Percentiles rank a stretch among this genome's conserved stretches.
phyloP scores from a whole-genome alignment of 2,329 filamentous ascomycete species.

The Calycina marina region DNA sequence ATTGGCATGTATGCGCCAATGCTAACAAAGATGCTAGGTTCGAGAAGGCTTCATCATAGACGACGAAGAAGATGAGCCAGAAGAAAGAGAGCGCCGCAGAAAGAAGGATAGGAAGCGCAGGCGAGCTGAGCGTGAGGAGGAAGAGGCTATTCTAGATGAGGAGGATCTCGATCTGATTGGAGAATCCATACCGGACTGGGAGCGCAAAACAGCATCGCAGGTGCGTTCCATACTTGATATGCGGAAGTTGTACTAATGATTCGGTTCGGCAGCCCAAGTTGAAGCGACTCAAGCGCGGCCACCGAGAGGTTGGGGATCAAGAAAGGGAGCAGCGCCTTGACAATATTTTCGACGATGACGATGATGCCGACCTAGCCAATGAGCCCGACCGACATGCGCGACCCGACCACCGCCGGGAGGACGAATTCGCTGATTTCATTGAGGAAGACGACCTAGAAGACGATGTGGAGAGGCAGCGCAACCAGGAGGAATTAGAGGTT shows the following conservation, averaged over 20 bases:
- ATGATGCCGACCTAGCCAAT: constrained; percentile 52
- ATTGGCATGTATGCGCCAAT: constrained; percentile 1
- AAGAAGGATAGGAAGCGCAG: constrained; percentile 65
- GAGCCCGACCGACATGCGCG: constrained; percentile 26
- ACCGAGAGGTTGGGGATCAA: constrained; percentile 57
- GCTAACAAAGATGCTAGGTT: constrained; percentile 38
- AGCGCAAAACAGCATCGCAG: constrained; percentile 52
- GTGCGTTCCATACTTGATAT: constrained; percentile 31
- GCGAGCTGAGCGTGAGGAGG: constrained; percentile 61
- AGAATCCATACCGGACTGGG: constrained; percentile 58
- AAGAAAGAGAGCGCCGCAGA: constrained; percentile 35
- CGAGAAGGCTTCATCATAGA: constrained; percentile 94
- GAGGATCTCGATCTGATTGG: constrained; percentile 94
- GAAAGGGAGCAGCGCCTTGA: constrained; percentile 59
- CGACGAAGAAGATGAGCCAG: constrained; percentile 64
- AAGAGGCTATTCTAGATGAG: constrained; percentile 76
- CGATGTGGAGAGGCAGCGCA: constrained; percentile 59
- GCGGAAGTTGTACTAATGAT: constrained; percentile 11
- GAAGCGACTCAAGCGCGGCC: constrained; percentile 90
- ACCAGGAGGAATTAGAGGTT: constrained; percentile 78
- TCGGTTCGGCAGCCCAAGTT: constrained; percentile 60
- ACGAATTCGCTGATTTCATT: constrained; percentile 92
- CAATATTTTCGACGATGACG: constrained; percentile 92
- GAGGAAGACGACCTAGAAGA: constrained; percentile 89
- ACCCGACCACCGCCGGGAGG: constrained; percentile 40